Evolutionary conservation across 257 asterid genomes (phyloP).

Genomic region (Haberlea rhodopensis): DNA sequence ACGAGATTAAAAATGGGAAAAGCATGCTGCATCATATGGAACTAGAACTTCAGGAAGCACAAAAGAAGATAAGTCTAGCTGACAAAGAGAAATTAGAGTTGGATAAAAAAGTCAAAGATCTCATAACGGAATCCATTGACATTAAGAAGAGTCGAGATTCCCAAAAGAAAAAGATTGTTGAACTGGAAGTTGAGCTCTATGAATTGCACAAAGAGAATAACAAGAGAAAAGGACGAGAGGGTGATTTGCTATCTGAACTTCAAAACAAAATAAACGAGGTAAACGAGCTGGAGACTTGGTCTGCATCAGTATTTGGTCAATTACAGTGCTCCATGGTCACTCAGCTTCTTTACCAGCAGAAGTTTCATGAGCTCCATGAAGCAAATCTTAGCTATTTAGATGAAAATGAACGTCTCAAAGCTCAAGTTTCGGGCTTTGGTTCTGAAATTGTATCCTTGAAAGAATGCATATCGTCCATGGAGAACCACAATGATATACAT

Average conservation of each 20-base stretch:
- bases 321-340: constrained; percentile 52
- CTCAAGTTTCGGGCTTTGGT: constrained; percentile 52
- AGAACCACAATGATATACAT: constrained; percentile 47
- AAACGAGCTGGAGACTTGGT: constrained; percentile 51
- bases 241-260: constrained; percentile 48
- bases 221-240: constrained; percentile 44
- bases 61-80: constrained; percentile 36
- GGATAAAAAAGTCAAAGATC: constrained; percentile 33
- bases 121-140: constrained; percentile 34
- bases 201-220: constrained; percentile 38
- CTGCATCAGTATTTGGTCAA: constrained; percentile 50
- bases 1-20: constrained; percentile 43
- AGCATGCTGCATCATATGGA: constrained; percentile 39
- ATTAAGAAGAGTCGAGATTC: constrained; percentile 33
- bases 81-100: constrained; percentile 49
- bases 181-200: constrained; percentile 40
- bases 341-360: constrained; percentile 68
- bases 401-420: constrained; percentile 52
- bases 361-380: constrained; percentile 61
- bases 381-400: constrained; percentile 39
- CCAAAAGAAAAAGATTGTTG: constrained; percentile 39
- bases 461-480: constrained; percentile 68
- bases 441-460: constrained; percentile 63
- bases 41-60: constrained; percentile 43
- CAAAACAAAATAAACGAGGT: constrained; percentile 45